Evolutionary conservation across 768 basidiomycete genomes (phyloP).

Genomic region (Auriculariales sp.): DNA sequence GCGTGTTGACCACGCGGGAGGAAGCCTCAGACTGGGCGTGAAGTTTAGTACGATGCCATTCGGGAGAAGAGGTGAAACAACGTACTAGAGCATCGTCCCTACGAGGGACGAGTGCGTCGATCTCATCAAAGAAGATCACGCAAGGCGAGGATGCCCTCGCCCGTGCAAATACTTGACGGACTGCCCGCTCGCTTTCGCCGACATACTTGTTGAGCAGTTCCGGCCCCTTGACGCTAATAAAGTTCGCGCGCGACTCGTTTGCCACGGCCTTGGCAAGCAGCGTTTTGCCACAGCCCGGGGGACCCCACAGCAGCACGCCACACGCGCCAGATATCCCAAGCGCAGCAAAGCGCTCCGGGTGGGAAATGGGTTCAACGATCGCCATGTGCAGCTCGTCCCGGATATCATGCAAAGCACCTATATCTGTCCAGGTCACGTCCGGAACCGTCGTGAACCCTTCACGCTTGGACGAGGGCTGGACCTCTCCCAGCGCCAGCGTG

Average conservation of each 20-base stretch:
- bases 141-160: constrained; percentile 90
- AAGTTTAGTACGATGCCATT: background rate
- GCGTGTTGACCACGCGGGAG: constrained; percentile 84
- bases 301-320: constrained; percentile 96
- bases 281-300: constrained; percentile 97
- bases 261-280: constrained; percentile 96
- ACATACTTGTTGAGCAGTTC: constrained; percentile 99
- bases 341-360: constrained; percentile 75
- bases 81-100: constrained; percentile 78
- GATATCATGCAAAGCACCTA: constrained; percentile 78
- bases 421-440: constrained; percentile 86
- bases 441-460: constrained; percentile 98
- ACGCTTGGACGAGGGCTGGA: constrained; percentile 92
- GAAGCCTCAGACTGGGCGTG: constrained; percentile 71
- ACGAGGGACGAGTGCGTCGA: constrained; percentile 82
- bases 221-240: constrained; percentile 96
- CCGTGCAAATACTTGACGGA: constrained; percentile 86
- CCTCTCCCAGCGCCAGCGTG: constrained; percentile 59
- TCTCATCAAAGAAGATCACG: constrained; percentile 90
- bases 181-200: constrained; percentile 91
- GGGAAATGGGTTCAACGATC: constrained; percentile 84
- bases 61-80: constrained; percentile 6
- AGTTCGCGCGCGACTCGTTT: constrained; percentile 89
- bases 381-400: constrained; percentile 94
- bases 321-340: constrained; percentile 87